Conservation (phyloP, 2,329 filamentous ascomycete genomes). For the Trichoderma sp. region DNA sequence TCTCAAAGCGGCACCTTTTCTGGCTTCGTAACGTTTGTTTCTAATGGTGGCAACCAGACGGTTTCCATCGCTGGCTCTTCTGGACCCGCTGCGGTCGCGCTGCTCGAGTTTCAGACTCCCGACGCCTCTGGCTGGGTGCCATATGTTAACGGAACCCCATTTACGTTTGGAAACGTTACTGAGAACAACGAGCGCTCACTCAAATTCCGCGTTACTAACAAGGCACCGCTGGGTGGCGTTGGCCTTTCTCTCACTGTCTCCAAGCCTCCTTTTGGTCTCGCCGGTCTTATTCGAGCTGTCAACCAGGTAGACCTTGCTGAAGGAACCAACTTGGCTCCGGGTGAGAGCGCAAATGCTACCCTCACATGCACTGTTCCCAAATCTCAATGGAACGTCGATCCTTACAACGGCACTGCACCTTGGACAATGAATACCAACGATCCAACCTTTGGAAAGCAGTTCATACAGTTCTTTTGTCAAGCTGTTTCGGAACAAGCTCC, state of each 20-base stretch:
- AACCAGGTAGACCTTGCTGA: conserved; percentile 63
- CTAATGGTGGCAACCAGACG: conserved; percentile 53
- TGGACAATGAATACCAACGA: conserved; percentile 65
- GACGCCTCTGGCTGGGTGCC: conserved; percentile 56
- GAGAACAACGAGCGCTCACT: conserved; percentile 54
- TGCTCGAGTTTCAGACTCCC: conserved; percentile 58
- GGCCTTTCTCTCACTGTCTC: conserved; percentile 61
- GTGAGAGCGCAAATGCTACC: conserved; percentile 55
- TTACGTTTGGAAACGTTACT: conserved; percentile 60
- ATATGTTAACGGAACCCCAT: conserved; percentile 49
- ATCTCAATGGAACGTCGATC: conserved; percentile 59
- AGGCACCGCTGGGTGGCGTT: conserved; percentile 49
- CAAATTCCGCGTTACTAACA: conserved; percentile 58
- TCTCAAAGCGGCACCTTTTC: conserved; percentile 52
- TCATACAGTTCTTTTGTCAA: conserved; percentile 55
- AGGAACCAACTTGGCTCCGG: conserved; percentile 54
- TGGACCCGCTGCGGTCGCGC: conserved; percentile 52
- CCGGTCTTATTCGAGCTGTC: conserved; percentile 56
- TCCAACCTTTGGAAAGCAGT: conserved; percentile 54
- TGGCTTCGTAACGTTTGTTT: conserved; percentile 52
- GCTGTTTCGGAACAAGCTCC: conserved; percentile 58
- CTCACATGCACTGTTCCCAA: conserved; percentile 61
- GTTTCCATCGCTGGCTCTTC: conserved; percentile 55
- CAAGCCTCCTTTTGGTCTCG: conserved; percentile 61
- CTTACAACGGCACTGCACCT: conserved; percentile 51